Conservation (phyloP, 768 basidiomycete species). For the Harrya chromipes region DNA sequence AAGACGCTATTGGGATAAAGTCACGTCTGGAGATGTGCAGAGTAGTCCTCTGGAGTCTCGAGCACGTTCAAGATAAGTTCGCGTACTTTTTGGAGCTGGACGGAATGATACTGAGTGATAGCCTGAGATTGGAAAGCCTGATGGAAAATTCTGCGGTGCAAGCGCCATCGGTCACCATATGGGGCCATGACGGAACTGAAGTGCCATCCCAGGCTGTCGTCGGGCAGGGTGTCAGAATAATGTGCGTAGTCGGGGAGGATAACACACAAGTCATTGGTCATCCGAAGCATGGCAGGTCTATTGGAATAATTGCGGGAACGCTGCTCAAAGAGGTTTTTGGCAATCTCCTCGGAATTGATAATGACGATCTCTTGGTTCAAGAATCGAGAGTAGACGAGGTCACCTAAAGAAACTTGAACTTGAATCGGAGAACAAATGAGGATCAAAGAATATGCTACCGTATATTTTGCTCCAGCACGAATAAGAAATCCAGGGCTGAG, state of each 20-base stretch:
- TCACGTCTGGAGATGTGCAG: constrained; percentile 26
- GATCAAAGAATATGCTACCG: too few species aligned
- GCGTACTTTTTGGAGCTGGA: constrained; percentile 24
- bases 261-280: constrained; percentile 31
- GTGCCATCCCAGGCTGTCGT: constrained; percentile 26
- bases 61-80: constrained; percentile 27
- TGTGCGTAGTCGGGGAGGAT: not conserved
- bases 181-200: constrained; percentile 28
- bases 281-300: constrained; percentile 30
- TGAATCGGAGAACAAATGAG: too few species aligned
- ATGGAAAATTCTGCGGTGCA: constrained; percentile 28
- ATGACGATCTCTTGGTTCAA: too few species aligned
- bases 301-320: constrained; percentile 17
- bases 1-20: not conserved
- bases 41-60: constrained; percentile 16
- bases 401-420: too few species aligned
- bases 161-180: constrained; percentile 28
- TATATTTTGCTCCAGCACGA: too few species aligned
- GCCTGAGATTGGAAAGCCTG: constrained; percentile 27
- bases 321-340: too few species aligned
- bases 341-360: too few species aligned
- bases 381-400: too few species aligned
- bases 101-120: constrained; percentile 15
- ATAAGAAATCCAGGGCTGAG: too few species aligned
- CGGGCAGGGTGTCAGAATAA: not conserved